Base-by-base conservation (phyloP, 768 basidiomycete genomes). In the Phallus indusiatus region DNA sequence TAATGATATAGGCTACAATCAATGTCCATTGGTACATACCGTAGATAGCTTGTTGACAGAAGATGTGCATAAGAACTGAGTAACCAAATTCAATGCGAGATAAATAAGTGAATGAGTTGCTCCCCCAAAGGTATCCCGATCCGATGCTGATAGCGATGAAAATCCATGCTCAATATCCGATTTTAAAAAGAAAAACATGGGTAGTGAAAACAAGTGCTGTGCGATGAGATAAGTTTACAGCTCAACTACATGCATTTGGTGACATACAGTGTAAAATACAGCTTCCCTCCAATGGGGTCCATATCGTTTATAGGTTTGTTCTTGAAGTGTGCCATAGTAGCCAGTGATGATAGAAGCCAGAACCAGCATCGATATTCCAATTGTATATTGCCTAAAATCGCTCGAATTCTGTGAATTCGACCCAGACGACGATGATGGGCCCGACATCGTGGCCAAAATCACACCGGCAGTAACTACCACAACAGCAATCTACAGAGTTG, bases 221-320 rank as follows among this genome's bases (percentile, higher is more conserved):
- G 28, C 7, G 28, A 20, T 14, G 52, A n/a, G 24, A 17, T 10
- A 12, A 22, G 47, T 22, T 42, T 47, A 21, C 9, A 51, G 11
- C 21, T 59, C 50, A 59, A 24, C 46, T 37, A 21, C 33, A 9
- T 33, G 47, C 42, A 21, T 35, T 49, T 33, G 10, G 42, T 42
- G 14, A 61, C 78, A 51, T 67, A 91, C 90, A 34, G 85, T 88
- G 68, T 92, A 94, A 67, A 94, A 92, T 2, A 92, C 76, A 2
- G 84, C 85, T 70, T 92, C 91, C 64, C 79, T 81, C 91, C 91
- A 94, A 63, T 78, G 82, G 0, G 85, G 84, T 0, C 90, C 90
- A 63, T 89, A 89, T 48, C 71, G 76, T 56, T 70, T 75, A 68
- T 88, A 94, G 8, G 88, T 90, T 56, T 74, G 75, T 67, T 92